Evolutionary conservation across 306 rosid species (phyloP).

Genomic region (Glycine latifolia): DNA sequence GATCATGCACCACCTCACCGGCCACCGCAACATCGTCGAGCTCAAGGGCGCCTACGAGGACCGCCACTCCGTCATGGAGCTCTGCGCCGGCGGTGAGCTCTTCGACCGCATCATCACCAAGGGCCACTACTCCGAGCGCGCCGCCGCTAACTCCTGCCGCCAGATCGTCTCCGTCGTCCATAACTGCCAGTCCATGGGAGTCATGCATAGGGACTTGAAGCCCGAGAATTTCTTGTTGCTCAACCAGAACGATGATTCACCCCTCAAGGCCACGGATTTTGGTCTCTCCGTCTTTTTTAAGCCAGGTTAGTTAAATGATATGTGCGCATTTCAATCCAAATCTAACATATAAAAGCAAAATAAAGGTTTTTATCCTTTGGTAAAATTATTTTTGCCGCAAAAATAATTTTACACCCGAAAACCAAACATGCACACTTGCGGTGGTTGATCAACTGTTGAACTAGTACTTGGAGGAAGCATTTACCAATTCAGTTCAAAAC

Average conservation of each 20-base stretch:
- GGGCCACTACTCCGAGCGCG: conserved; percentile 93
- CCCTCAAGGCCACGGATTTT: conserved; percentile 90
- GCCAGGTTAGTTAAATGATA: conserved; percentile 52
- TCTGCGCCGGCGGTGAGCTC: conserved; percentile 96
- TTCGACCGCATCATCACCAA: conserved; percentile 87
- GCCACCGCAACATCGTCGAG: conserved; percentile 90
- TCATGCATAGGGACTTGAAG: conserved; percentile 91
- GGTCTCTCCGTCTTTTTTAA: conserved; percentile 92
- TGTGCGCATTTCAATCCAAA: no score
- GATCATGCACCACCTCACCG: conserved; percentile 98
- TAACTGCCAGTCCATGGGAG: conserved; percentile 90
- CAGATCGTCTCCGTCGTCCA: conserved; percentile 93
- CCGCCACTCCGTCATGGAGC: conserved; percentile 98
- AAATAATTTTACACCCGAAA: no score
- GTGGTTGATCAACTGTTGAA: no score
- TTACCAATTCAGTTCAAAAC: no score
- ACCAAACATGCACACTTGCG: no score
- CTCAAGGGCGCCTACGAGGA: conserved; percentile 93
- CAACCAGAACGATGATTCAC: conserved; percentile 67
- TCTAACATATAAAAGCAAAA: no score
- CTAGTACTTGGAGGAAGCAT: no score
- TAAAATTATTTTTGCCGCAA: no score
- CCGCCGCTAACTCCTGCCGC: conserved; percentile 84
- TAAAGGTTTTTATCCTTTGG: no score
- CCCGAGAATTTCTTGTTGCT: conserved; percentile 90